phyloP scores from a whole-genome alignment of 2,329 filamentous ascomycete species.

The Dothistroma septosporum region DNA sequence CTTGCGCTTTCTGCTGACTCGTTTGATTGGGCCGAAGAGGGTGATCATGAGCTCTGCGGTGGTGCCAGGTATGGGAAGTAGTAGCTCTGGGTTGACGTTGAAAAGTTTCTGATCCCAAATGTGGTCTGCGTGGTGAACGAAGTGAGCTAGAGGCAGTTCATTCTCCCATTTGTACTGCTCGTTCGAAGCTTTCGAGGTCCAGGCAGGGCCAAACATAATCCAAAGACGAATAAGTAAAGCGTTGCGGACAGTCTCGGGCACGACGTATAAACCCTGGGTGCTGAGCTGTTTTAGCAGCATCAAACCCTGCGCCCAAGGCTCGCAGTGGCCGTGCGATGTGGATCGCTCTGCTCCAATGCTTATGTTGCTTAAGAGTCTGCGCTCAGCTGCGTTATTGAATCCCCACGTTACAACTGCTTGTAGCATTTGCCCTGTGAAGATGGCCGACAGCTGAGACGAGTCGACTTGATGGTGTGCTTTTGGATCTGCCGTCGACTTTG shows the following conservation, averaged over 20 bases:
- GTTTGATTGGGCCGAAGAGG: slow-evolving; percentile 21
- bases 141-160: slow-evolving; percentile 25
- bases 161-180: slow-evolving; percentile 20
- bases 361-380: slow-evolving; percentile 11
- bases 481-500: not conserved
- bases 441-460: not conserved
- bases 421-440: slow-evolving; percentile 29
- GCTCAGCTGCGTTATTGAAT: slow-evolving; percentile 23
- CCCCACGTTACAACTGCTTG: slow-evolving; percentile 35
- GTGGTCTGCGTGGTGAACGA: slow-evolving; percentile 31
- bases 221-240: slow-evolving; percentile 32
- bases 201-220: slow-evolving; percentile 35
- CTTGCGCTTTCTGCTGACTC: slow-evolving; percentile 6
- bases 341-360: not conserved
- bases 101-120: slow-evolving; percentile 26
- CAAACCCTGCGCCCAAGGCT: slow-evolving; percentile 33
- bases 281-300: slow-evolving; percentile 27
- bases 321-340: not conserved
- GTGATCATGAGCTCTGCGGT: slow-evolving; percentile 17
- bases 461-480: not conserved
- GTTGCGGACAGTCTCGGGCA: slow-evolving; percentile 13
- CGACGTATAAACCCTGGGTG: slow-evolving; percentile 22
- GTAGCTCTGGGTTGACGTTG: slow-evolving; percentile 12
- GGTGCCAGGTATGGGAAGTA: slow-evolving; percentile 13
- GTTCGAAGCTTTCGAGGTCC: slow-evolving; percentile 24